Conservation (phyloP, 495 filamentous ascomycete genomes). For the Penicillium psychrofluorescens region DNA sequence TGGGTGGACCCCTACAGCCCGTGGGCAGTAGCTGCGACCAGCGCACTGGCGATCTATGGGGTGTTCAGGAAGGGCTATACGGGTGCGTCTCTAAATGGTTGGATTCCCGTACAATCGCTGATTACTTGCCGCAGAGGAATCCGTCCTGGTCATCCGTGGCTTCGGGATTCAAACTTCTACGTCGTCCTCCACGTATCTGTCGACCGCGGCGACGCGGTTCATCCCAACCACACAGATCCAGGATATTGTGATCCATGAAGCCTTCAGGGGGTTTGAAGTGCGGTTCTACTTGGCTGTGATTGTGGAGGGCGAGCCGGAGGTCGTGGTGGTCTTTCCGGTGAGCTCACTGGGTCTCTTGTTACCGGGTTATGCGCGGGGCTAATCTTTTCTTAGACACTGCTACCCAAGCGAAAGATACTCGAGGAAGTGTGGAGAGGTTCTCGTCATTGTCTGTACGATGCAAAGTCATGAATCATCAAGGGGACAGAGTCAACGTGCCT, state of each 20-base stretch:
- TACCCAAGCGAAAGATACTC: slow-evolving; percentile 63
- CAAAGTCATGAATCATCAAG: slow-evolving; percentile 30
- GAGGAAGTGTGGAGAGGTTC: slow-evolving; percentile 81
- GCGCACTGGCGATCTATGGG: slow-evolving; percentile 31
- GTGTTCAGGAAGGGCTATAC: slow-evolving; percentile 45
- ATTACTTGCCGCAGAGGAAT: slow-evolving; percentile 54
- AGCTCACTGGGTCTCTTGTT: slow-evolving; percentile 9
- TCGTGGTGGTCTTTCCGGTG: slow-evolving; percentile 89
- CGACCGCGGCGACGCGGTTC: slow-evolving; percentile 67
- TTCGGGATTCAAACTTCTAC: slow-evolving; percentile 87
- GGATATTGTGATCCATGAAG: slow-evolving; percentile 92
- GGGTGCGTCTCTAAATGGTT: slow-evolving; percentile 19
- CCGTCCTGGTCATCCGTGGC: slow-evolving; percentile 77
- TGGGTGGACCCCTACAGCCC: slow-evolving; percentile 32
- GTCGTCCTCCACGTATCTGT: slow-evolving; percentile 55
- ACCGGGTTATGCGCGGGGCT: background rate
- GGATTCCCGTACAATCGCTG: slow-evolving; percentile 12
- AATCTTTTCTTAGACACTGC: slow-evolving; percentile 41
- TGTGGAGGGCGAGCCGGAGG: slow-evolving; percentile 81
- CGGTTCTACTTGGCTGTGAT: slow-evolving; percentile 83
- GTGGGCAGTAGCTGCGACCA: slow-evolving; percentile 17
- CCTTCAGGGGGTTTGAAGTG: slow-evolving; percentile 89
- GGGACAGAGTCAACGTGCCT: background rate
- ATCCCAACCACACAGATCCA: slow-evolving; percentile 88
- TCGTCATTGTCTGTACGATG: slow-evolving; percentile 69